Conservation (phyloP, 805 yeast genomes). For the Ogataea siamensis region DNA sequence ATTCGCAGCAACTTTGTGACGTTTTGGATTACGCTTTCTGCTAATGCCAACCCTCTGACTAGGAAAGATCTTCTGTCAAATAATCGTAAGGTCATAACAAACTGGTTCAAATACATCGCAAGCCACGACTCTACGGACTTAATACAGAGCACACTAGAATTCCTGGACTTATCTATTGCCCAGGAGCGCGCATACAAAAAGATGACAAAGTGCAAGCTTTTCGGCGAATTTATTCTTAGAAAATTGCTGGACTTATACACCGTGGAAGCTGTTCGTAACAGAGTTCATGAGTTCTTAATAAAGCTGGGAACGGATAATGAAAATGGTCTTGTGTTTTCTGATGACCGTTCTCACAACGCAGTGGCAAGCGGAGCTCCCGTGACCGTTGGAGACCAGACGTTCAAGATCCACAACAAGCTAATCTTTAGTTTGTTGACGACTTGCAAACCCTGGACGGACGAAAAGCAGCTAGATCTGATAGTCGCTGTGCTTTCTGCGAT, state of each 20-base stretch:
- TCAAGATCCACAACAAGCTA: constrained; percentile 65
- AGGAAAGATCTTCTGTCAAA: constrained; percentile 64
- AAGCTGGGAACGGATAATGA: constrained; percentile 48
- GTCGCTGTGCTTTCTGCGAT: constrained; percentile 47
- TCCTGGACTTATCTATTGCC: constrained; percentile 51
- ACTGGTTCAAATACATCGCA: constrained; percentile 63
- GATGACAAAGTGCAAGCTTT: constrained; percentile 67
- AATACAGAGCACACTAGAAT: constrained; percentile 40
- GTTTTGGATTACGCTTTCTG: constrained; percentile 57
- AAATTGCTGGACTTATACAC: constrained; percentile 52
- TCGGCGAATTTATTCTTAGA: constrained; percentile 72
- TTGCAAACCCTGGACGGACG: constrained; percentile 82
- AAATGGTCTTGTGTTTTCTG: constrained; percentile 45
- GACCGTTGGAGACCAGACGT: constrained; percentile 47
- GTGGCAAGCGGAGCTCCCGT: constrained; percentile 43
- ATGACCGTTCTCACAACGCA: constrained; percentile 36
- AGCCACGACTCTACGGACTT: constrained; percentile 50
- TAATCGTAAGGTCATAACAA: constrained; percentile 56
- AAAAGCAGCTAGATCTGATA: constrained; percentile 54
- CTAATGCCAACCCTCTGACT: constrained; percentile 47
- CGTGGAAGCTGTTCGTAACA: constrained; percentile 33
- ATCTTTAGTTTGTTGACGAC: constrained; percentile 58
- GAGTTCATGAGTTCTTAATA: constrained; percentile 46
- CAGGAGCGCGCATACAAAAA: constrained; percentile 61
- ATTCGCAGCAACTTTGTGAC: constrained; percentile 59